Evolutionary conservation across 768 basidiomycete genomes (phyloP).

Genomic region (Tephrocybe sp.): DNA sequence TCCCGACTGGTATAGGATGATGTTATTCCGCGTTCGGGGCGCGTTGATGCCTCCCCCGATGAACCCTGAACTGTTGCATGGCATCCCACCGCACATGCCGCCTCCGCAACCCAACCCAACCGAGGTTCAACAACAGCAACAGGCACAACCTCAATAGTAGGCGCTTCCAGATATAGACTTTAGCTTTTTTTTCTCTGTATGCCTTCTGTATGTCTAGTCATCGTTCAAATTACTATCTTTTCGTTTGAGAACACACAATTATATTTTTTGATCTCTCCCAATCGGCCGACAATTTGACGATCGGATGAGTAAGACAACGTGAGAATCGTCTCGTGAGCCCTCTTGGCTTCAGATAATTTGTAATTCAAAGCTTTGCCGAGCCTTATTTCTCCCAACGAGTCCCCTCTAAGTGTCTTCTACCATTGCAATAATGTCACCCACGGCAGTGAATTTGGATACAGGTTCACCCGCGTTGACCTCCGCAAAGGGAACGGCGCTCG

Average conservation of each 20-base stretch:
- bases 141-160: slow-evolving; percentile 10
- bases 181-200: not conserved
- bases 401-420: too few relatives aligned
- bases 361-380: not conserved
- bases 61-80: slow-evolving; percentile 52
- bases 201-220: not conserved
- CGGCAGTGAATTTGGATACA: slow-evolving; percentile 44
- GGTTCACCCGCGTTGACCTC: slow-evolving; percentile 19
- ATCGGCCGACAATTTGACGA: slow-evolving; percentile 1
- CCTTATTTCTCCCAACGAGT: not conserved
- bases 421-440: slow-evolving; percentile 53
- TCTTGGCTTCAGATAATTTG: slow-evolving; percentile 4
- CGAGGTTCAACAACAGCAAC: slow-evolving; percentile 33
- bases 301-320: slow-evolving; percentile 13
- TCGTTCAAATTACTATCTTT: not conserved
- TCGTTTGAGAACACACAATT: not conserved
- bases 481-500: slow-evolving; percentile 56
- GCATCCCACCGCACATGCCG: slow-evolving; percentile 41
- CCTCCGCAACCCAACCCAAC: slow-evolving; percentile 37
- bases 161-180: not conserved
- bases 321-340: not conserved
- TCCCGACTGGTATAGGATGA: slow-evolving; percentile 85
- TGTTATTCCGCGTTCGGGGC: slow-evolving; percentile 75
- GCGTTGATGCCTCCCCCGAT: slow-evolving; percentile 64
- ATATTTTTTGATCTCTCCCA: not conserved